Evolutionary conservation across 2,329 filamentous ascomycete genomes (phyloP), one percentile per base, ranked within the genome.

Genomic region (Aspergillus terreus): DNA sequence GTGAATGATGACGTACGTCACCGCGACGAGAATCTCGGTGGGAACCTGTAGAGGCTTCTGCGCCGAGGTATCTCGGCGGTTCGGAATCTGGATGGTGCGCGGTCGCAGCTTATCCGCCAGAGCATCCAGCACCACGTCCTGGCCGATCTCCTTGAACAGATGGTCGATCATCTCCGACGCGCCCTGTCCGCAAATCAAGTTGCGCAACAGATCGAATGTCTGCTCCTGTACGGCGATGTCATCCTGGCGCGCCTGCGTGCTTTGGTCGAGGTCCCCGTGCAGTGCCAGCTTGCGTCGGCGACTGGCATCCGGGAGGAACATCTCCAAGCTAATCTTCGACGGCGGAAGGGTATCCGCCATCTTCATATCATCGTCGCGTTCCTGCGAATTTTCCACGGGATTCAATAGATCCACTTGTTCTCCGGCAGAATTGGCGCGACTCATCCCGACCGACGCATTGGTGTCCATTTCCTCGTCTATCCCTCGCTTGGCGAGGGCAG

Each of bases 181-280:
- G 59, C 70, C 82, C 60, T 70, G 76, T 54, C 85, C 83, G 51
- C 86, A 87, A 58, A 96, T 88, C 30, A 97, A 77, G 69, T 99
- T 99, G 49, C 92, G 83, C 56, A 99, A 83, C 60, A 97, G 87
- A 61, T 95, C 87, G 15, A 97, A 81, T 0, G 87, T 89, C 71
- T 97, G 92, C 66, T 96, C 90, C 71, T 97, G 92, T 25, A 96
- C 88, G 2, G 86, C 85, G 35, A 92, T 78, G 58, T 95, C 89
- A 58, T 96, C 88, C 58, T 85, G 85, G 47, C 86, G 82, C 15
- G 86, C 83, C 64, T 85, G 85, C 27, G 84, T 80, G 21, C 79
- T 77, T 19, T 85, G 82, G 55, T 88, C 86, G 43, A 85, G 74
- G 64, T 94, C 89, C 12, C 81, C 77, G 47, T 88, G 85, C 52